Evolutionary conservation across 176 grass and related monocot genomes (phyloP).

Genomic region (Panicum miliaceum): DNA sequence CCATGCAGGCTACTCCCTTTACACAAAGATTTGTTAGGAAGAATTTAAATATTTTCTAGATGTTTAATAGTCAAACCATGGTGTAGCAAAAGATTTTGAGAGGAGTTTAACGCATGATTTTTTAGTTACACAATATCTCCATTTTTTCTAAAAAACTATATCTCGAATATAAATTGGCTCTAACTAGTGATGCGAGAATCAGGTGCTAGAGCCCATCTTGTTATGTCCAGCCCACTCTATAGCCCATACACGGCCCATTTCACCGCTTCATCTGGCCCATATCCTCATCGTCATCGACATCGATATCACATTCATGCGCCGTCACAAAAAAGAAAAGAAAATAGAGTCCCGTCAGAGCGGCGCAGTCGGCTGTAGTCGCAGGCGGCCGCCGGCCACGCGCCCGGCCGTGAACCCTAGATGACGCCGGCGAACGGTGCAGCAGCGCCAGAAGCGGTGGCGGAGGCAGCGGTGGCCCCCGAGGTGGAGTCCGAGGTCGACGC

Average conservation of each 20-base stretch:
- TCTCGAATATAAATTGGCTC: too few relatives aligned
- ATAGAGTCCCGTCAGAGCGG: not conserved
- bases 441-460: not conserved
- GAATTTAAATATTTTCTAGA: too few relatives aligned
- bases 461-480: not conserved
- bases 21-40: too few relatives aligned
- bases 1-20: too few relatives aligned
- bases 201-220: not conserved
- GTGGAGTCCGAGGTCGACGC: slow-evolving; percentile 38
- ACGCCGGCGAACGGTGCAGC: slow-evolving; percentile 35
- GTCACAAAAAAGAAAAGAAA: too few relatives aligned
- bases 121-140: too few relatives aligned
- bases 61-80: too few relatives aligned
- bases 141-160: too few relatives aligned
- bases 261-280: not conserved
- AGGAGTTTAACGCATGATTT: too few relatives aligned
- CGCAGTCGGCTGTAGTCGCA: slow-evolving; percentile 18
- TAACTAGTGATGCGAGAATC: too few relatives aligned
- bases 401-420: slow-evolving; percentile 41
- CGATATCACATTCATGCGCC: not conserved
- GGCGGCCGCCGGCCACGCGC: slow-evolving; percentile 22
- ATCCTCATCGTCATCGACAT: not conserved
- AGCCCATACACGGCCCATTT: slow-evolving; percentile 5
- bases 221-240: not conserved
- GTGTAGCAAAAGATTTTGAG: too few relatives aligned